Evolutionary conservation across 192 early-diverging fungal genomes (phyloP), one percentile per base, ranked within the genome.

Genomic region (Haplosporangium gracile): DNA sequence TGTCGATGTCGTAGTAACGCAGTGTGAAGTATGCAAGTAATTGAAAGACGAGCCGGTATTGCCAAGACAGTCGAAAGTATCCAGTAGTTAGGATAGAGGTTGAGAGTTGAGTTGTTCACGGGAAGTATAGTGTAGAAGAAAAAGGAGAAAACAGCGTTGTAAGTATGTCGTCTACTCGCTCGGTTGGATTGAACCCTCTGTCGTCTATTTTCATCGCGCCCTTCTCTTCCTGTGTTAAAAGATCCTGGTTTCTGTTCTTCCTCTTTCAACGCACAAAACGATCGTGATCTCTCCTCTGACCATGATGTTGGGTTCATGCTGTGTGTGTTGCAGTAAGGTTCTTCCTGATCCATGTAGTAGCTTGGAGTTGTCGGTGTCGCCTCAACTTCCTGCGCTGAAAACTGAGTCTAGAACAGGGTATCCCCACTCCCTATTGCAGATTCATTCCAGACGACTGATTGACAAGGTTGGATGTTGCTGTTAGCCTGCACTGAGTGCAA

Each of bases 21-120:
- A 45, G 70, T 47, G 36, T 24, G 45, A 8, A 9, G 18, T 49
- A 78, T 70, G 26, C 51, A 32, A 32, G 40, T 24, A 70, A n/a
- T 70, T 70, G 69, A 70, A 39, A 36, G 0, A 38, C 26, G 60
- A 70, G 79, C 69, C 47, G 77, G 72, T 74, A 9, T 40, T 29
- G 42, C 22, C 26, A 57, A 74, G 68, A 69, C 34, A 43, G 15
- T 18, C 20, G 32, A 45, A 20, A 6, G 32, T n/a, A 5, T 45
- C 36, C 32, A 34, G 55, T 69, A 51, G 60, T 47, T 49, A 42
- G 24, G 8, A 29, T 42, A 68, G 29, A 38, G 60, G 40, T 69
- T 79, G 72, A 57, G 53, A 74, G 78, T 79, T 63, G 74, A 47
- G 40, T 68, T 43, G 73, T 79, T 73, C 72, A 71, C 65, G 65